Percentiles rank a stretch among this genome's conserved stretches.
Evolutionary conservation across 1,284 basidiomycete species (phyloP).

Genomic region (Cronartium quercuum): DNA sequence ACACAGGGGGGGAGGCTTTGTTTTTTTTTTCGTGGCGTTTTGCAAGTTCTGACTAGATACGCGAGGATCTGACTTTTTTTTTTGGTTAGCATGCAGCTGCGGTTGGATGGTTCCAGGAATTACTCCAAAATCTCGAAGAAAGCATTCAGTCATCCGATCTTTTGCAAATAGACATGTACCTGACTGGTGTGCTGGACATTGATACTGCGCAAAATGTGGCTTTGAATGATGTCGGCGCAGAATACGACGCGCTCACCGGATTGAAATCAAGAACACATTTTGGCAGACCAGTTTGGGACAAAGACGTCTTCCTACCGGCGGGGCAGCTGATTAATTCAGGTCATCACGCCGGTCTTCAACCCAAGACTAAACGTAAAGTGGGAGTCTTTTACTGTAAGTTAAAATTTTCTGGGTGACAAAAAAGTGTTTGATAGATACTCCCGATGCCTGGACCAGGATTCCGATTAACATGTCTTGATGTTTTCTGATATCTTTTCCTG

Average conservation of each 20-base stretch:
- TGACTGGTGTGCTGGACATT: conserved; percentile 74
- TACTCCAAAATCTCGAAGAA: conserved; percentile 74
- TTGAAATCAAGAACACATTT: conserved; percentile 77
- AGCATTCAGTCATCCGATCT: conserved; percentile 70
- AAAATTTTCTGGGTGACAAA: not conserved
- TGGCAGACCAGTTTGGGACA: conserved; percentile 76
- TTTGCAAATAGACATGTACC: conserved; percentile 78
- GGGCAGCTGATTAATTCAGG: conserved; percentile 53
- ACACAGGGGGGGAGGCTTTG: too few relatives aligned
- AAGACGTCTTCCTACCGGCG: conserved; percentile 56
- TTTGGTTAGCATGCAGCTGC: conserved; percentile 53
- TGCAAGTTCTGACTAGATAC: too few relatives aligned
- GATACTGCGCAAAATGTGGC: conserved; percentile 85
- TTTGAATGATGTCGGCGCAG: conserved; percentile 58
- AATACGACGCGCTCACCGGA: conserved; percentile 73
- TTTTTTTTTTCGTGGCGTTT: too few relatives aligned
- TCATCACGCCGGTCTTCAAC: conserved; percentile 68
- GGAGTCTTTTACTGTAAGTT: conserved; percentile 54
- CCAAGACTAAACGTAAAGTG: conserved; percentile 71
- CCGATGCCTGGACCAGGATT: not conserved
- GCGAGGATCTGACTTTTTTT: not conserved
- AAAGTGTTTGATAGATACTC: not conserved
- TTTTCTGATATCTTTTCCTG: not conserved
- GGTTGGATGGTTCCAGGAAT: conserved; percentile 84
- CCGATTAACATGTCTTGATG: not conserved